These are phyloP conservation scores for Bolboschoenoplectus hybrid DNA, from an alignment of 202 grass and related monocot genomes.

Conservation along the genomic window DNA sequence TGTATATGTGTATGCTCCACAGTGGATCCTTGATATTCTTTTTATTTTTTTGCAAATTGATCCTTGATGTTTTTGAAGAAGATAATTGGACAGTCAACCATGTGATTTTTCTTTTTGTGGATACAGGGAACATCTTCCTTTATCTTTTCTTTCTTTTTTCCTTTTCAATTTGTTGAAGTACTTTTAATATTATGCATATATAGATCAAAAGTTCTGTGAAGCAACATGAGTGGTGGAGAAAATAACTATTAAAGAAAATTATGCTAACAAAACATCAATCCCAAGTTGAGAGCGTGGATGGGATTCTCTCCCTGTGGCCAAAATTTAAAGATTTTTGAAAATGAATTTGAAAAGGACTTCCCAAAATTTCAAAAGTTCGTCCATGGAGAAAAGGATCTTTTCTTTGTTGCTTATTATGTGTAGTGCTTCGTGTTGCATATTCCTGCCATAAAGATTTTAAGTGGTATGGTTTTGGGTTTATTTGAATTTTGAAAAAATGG, in stretches of 20 bases:
- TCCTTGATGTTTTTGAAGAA: neutral
- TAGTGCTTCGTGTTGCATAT: neutral
- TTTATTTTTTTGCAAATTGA: neutral
- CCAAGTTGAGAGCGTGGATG: neutral
- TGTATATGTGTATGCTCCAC: neutral
- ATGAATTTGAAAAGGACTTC: neutral
- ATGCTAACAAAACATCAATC: neutral
- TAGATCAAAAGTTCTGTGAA: neutral
- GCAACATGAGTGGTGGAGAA: neutral
- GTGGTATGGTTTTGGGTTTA: no score
- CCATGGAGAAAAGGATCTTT: neutral
- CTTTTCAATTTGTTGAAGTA: neutral
- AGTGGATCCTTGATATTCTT: neutral
- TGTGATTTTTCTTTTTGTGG: neutral
- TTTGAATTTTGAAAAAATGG: neutral
- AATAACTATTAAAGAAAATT: neutral
- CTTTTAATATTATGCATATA: neutral
- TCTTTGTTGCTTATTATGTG: neutral
- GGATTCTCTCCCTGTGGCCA: slow-evolving; percentile 16
- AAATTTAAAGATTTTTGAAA: slow-evolving; percentile 19
- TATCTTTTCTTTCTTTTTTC: neutral
- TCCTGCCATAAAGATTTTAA: neutral
- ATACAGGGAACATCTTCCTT: slow-evolving; percentile 3
- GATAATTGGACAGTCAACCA: slow-evolving; percentile 7
- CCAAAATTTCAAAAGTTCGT: neutral